A percentile compares a stretch with the other conserved stretches of the same genome.
Conservation (phyloP, 2,329 filamentous ascomycete species). For the Laburnicola sp. region DNA sequence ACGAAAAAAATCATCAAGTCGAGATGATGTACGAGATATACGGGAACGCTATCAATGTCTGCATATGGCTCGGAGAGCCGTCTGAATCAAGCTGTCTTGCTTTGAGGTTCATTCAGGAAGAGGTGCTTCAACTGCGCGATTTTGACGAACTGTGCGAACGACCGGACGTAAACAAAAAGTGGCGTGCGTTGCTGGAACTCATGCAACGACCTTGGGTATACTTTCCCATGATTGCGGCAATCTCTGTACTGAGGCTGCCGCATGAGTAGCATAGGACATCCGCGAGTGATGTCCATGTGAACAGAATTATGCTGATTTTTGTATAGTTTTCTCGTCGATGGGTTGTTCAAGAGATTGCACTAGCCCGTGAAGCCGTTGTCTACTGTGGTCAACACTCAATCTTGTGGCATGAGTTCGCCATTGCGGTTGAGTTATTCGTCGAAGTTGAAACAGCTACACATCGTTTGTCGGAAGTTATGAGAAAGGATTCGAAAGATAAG, state of each 20-base stretch:
- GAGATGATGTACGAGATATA: slow-evolving; percentile 26
- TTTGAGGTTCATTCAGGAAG: slow-evolving; percentile 38
- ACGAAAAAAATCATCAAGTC: slow-evolving; percentile 20
- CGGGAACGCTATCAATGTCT: slow-evolving; percentile 14
- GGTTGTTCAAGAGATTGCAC: slow-evolving; percentile 49
- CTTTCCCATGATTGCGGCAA: slow-evolving; percentile 45
- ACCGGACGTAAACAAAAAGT: slow-evolving; percentile 24
- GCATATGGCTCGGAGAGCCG: slow-evolving; percentile 33
- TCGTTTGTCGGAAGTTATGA: slow-evolving; percentile 44
- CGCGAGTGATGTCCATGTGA: no score
- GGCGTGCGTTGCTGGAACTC: slow-evolving; percentile 39
- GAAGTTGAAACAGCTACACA: slow-evolving; percentile 46
- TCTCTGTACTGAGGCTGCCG: slow-evolving; percentile 7
- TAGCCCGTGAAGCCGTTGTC: slow-evolving; percentile 40
- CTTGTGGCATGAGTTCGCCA: slow-evolving; percentile 44
- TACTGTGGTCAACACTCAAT: slow-evolving; percentile 46
- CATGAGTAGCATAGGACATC: no score
- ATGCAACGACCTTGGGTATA: slow-evolving; percentile 44
- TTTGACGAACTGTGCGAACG: slow-evolving; percentile 37
- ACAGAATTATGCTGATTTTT: background rate
- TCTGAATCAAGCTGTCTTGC: slow-evolving; percentile 30
- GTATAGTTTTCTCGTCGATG: background rate
- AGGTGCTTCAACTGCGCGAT: slow-evolving; percentile 36
- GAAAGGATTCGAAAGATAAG: slow-evolving; percentile 26
- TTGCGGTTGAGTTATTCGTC: slow-evolving; percentile 46